Base-by-base conservation (phyloP, 352 stramenopile species). In the Phytophthora vignae region DNA sequence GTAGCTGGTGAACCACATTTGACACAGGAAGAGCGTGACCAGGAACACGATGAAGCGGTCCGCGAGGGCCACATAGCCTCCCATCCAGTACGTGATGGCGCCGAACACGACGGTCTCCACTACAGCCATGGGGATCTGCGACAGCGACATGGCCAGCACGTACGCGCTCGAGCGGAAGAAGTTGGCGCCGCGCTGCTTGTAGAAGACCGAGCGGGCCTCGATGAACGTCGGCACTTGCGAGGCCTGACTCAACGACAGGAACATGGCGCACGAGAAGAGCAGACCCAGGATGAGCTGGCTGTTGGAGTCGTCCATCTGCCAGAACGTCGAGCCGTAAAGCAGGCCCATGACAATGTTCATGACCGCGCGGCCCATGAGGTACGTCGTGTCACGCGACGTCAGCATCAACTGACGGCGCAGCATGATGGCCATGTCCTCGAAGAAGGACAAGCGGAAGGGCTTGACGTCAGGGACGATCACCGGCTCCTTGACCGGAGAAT, bases 111-210 rank as follows among this genome's bases (percentile, higher is more conserved):
- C 48, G 0, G 87, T 90, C 78, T 97, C 90, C 29, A 95, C 52
- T 3, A 91, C 22, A 63, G 67, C 66, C 59, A 92, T 77, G 53
- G 85, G 76, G 31, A 91, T 68, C 59, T 84, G 75, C 11, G 81
- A 76, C 31, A 91, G 29, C 4, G 73, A 85, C 8, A 63, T 79
- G 1, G 82, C 85, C 33, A 97, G 55, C 29, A 97, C 84, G 63
- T 97, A 98, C n/a, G 87, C 81, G 1, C 82, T 88, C 10, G 92
- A 79, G 17, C 88, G 86, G 68, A 93, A 97, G 61, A 97, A 98
- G 71, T 97, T 97, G 9, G 84, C 81, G 15, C 92, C 88, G 4
- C 83, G 81, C 36, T 98, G 93, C 69, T 97, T 97, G 83, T 97
- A 97, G 76, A 96, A 98, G n/a, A 95, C 73, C 0, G 52, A 56